Base-by-base conservation (phyloP, 768 basidiomycete species). In the Tylopilus felleus region DNA sequence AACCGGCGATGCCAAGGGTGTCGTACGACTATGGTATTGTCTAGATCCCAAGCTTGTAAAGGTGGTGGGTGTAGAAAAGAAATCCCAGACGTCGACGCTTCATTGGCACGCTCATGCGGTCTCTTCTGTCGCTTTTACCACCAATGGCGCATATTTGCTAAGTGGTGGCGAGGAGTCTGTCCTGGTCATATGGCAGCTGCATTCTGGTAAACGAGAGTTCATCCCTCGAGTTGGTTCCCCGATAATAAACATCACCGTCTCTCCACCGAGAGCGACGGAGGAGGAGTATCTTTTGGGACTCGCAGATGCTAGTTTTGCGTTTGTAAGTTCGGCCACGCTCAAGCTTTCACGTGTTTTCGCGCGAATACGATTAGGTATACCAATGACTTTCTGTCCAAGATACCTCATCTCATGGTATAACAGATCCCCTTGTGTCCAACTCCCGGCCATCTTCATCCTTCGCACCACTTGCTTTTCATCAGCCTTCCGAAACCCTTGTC, bases 31-130 rank as follows among this genome's bases (percentile, higher is more conserved):
- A 8, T 98, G 96, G 94, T 94, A 97, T 68, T 96, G 93, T 70
- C 77, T 96, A 17, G 82, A 86, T 57, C 81, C 87, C 62, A 76
- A 76, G 22, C 65, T 79, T 23, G 65, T 72, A 29, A 79, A 79
- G 62, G 76, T 77, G 39, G 75, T 77, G 33, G 84, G 83, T 16
- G 80, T 88, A 31, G 89, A 88, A 69, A 90, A 87, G 69, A 84
- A 82, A 52, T 82, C 93, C 1, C 88, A 91, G 63, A 95, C 93
- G 1, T 86, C 90, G 4, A 80, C 84, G 5, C 72, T 98, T 48
- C 96, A 98, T 71, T 99, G 97, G 97, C 97, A 99, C 66, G 90
- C 96, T 3, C 96, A 98, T 67, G 82, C 93, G 4, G 90, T 98
- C 17, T 85, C 89, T 4, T 86, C 92, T 1, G 68, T 99, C 25